Conservation (phyloP, 345 rosid genomes). For the Rhodomyrtus tomentosa region DNA sequence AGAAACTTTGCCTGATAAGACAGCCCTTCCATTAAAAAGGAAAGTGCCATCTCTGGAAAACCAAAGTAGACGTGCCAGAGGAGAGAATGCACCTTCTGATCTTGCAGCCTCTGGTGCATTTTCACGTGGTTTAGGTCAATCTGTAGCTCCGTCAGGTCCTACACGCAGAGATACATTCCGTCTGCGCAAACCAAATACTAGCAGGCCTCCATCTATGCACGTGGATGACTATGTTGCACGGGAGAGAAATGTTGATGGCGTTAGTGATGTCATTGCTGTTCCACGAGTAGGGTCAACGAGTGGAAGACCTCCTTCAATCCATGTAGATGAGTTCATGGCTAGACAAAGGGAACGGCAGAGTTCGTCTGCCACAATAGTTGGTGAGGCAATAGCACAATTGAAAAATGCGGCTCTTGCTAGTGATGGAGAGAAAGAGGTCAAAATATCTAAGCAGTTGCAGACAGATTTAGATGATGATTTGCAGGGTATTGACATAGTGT, state of each 20-base stretch:
- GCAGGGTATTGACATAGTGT: slow-evolving; percentile 88
- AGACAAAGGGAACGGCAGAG: slow-evolving; percentile 91
- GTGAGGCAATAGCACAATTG: slow-evolving; percentile 48
- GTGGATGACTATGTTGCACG: slow-evolving; percentile 99
- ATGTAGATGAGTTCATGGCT: slow-evolving; percentile 98
- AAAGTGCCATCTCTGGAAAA: slow-evolving; percentile 59
- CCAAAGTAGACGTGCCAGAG: slow-evolving; percentile 59
- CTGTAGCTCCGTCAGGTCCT: slow-evolving; percentile 54
- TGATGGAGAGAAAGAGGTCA: slow-evolving; percentile 38
- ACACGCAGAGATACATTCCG: slow-evolving; percentile 79
- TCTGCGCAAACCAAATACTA: slow-evolving; percentile 92
- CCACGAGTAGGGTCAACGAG: slow-evolving; percentile 77
- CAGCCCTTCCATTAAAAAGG: slow-evolving; percentile 50
- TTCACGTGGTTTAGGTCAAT: slow-evolving; percentile 55
- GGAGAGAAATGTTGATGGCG: slow-evolving; percentile 80
- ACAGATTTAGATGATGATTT: slow-evolving; percentile 89
- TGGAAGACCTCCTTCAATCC: slow-evolving; percentile 99
- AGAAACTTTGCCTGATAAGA: slow-evolving; percentile 81
- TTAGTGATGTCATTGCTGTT: slow-evolving; percentile 60
- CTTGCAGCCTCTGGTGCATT: slow-evolving; percentile 37
- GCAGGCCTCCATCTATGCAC: slow-evolving; percentile 99
- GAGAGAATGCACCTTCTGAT: slow-evolving; percentile 59
- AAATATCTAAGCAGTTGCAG: slow-evolving; percentile 68
- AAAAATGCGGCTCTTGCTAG: slow-evolving; percentile 33
- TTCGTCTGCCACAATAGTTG: slow-evolving; percentile 45